These are phyloP conservation scores for Hyaloscypha variabilis DNA, from an alignment of 495 filamentous ascomycete species.

Conservation along the genomic window DNA sequence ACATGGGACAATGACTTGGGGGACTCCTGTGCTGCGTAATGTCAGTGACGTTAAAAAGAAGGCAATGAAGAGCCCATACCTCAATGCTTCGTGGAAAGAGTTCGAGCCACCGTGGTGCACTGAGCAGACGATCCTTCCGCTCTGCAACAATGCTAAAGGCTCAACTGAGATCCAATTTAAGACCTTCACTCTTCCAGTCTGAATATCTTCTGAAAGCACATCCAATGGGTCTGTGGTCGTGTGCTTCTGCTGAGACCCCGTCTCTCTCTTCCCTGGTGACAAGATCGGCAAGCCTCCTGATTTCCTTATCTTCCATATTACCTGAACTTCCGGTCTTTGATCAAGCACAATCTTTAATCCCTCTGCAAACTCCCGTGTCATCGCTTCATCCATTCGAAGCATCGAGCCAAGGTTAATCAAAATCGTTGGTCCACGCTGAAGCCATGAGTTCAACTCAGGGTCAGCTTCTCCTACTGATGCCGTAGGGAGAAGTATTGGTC, in stretches of 20 bases:
- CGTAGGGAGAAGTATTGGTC: constrained; percentile 11
- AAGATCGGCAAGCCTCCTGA: constrained; percentile 1
- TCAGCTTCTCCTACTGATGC: constrained; percentile 38
- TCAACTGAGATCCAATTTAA: constrained; percentile 50
- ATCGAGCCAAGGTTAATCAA: constrained; percentile 55
- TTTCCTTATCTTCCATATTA: constrained; percentile 51
- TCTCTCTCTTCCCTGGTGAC: constrained; percentile 23
- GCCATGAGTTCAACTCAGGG: constrained; percentile 48
- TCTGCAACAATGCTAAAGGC: constrained; percentile 48
- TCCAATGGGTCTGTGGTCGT: constrained; percentile 4
- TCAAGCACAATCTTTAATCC: constrained; percentile 15
- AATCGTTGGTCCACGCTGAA: constrained; percentile 45
- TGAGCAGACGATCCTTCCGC: constrained; percentile 46
- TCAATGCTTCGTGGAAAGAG: constrained; percentile 55
- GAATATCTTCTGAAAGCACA: constrained; percentile 22
- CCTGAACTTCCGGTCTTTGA: constrained; percentile 36
- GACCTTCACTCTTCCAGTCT: constrained; percentile 38
- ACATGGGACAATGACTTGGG: constrained; percentile 50
- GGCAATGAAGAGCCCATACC: constrained; percentile 35
- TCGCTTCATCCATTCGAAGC: constrained; percentile 2
- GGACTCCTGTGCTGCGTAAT: constrained; percentile 44
- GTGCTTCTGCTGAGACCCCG: constrained; percentile 23
- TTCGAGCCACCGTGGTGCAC: constrained; percentile 58
- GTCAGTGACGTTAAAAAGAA: background rate
- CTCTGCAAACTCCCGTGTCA: background rate